Conservation (phyloP, 2,329 filamentous ascomycete species). For the Tolypocladium endophyticum region DNA sequence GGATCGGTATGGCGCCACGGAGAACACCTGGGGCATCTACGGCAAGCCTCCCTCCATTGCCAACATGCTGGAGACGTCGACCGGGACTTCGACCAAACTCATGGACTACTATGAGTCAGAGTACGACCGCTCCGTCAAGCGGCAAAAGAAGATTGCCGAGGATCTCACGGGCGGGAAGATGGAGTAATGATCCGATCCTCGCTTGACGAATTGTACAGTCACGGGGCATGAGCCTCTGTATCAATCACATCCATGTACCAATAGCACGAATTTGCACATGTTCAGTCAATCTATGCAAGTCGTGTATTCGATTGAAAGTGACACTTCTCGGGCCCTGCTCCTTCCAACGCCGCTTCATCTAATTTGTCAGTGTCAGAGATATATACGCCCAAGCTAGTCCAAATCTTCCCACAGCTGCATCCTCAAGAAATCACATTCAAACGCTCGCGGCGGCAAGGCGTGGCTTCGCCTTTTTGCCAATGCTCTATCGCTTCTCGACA, state of each 20-base stretch:
- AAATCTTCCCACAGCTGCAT: not conserved
- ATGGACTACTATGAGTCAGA: constrained; percentile 26
- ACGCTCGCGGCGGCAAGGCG: not conserved
- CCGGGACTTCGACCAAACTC: constrained; percentile 22
- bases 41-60: constrained; percentile 33
- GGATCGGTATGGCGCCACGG: constrained; percentile 21
- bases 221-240: not conserved
- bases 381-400: not conserved
- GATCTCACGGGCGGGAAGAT: constrained; percentile 51
- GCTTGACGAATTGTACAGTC: not conserved
- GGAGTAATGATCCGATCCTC: constrained; percentile 17
- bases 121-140: constrained; percentile 32
- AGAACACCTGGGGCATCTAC: constrained; percentile 42
- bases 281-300: not conserved
- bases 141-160: constrained; percentile 46
- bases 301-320: not conserved
- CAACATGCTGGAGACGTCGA: constrained; percentile 30
- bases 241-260: not conserved
- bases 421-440: not conserved
- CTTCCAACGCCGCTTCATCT: not conserved
- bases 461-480: not conserved
- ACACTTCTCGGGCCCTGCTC: not conserved
- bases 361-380: not conserved
- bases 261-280: not conserved
- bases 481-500: constrained; percentile 59